Conservation (phyloP, 2,329 filamentous ascomycete genomes). For the Cytospora chrysosperma region DNA sequence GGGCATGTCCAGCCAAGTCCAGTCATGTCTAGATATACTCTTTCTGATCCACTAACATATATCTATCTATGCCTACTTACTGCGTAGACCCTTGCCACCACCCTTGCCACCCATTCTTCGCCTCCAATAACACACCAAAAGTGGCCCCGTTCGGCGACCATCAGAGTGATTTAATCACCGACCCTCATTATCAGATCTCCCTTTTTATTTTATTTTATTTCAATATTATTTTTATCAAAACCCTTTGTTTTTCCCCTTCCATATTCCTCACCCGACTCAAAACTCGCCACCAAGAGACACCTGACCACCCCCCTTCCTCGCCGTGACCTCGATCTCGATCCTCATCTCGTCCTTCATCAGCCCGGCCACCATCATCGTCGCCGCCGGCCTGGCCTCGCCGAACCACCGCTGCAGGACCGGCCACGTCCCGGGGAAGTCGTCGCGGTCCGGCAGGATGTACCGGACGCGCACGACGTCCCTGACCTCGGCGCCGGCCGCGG, state of each 20-base stretch:
- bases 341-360: constrained; percentile 51
- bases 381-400: constrained; percentile 49
- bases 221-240: too few relatives aligned
- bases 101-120: too few relatives aligned
- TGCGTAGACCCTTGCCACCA: neutral
- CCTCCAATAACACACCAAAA: too few relatives aligned
- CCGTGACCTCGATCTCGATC: constrained; percentile 39
- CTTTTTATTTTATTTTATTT: too few relatives aligned
- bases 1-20: neutral
- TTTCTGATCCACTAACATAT: too few relatives aligned
- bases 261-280: too few relatives aligned
- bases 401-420: constrained; percentile 50
- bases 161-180: neutral
- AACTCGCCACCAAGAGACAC: too few relatives aligned
- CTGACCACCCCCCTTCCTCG: constrained; percentile 24
- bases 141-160: constrained; percentile 13
- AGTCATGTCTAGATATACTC: too few relatives aligned
- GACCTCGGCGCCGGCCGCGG: constrained; percentile 42
- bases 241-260: too few relatives aligned
- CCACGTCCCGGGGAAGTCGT: constrained; percentile 50
- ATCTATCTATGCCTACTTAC: too few relatives aligned
- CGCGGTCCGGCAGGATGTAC: constrained; percentile 50
- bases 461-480: constrained; percentile 50
- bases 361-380: constrained; percentile 52
- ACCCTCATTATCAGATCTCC: too few relatives aligned